A percentile compares a stretch with the other conserved stretches of the same genome.
phyloP scores from a whole-genome alignment of 164 flowering plant species.

The Vitis rotundifolia region DNA sequence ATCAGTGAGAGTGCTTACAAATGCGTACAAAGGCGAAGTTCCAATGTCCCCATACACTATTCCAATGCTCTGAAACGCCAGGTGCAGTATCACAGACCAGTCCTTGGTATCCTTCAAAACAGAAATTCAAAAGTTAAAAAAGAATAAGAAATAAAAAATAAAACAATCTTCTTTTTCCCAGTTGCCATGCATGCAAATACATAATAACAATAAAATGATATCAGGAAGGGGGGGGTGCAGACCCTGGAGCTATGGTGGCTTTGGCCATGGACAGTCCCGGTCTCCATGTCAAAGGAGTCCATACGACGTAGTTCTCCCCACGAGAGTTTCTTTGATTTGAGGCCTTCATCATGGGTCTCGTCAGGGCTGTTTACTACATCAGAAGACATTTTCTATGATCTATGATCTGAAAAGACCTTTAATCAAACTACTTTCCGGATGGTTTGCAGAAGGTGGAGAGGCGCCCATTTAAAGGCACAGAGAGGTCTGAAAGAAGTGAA shows the following conservation, averaged over 20 bases:
- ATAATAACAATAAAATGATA: not conserved
- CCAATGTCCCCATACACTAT: conserved; percentile 83
- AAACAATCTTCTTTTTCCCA: not conserved
- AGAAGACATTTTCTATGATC: too few relatives aligned
- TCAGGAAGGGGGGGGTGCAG: too few relatives aligned
- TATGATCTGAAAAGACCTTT: too few relatives aligned
- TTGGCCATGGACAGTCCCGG: conserved; percentile 20
- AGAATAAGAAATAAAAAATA: too few relatives aligned
- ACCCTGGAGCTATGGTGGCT: conserved; percentile 23
- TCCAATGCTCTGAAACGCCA: conserved; percentile 84
- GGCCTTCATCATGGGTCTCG: too few relatives aligned
- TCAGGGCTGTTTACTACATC: too few relatives aligned
- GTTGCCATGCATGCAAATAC: too few relatives aligned
- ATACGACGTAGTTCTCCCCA: conserved; percentile 23
- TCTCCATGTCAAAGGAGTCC: conserved; percentile 48
- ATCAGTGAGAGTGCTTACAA: conserved; percentile 49
- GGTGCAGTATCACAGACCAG: conserved; percentile 51
- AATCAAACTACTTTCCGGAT: too few relatives aligned
- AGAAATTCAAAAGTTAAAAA: too few relatives aligned
- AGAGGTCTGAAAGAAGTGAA: too few relatives aligned
- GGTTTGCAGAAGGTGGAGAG: too few relatives aligned
- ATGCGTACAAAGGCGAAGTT: conserved; percentile 80
- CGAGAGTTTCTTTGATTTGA: conserved; percentile 20
- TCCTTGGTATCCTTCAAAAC: not conserved
- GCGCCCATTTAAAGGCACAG: too few relatives aligned